Base-by-base conservation (phyloP, 441 rosid species). In the Pelargonium fulgidum region DNA sequence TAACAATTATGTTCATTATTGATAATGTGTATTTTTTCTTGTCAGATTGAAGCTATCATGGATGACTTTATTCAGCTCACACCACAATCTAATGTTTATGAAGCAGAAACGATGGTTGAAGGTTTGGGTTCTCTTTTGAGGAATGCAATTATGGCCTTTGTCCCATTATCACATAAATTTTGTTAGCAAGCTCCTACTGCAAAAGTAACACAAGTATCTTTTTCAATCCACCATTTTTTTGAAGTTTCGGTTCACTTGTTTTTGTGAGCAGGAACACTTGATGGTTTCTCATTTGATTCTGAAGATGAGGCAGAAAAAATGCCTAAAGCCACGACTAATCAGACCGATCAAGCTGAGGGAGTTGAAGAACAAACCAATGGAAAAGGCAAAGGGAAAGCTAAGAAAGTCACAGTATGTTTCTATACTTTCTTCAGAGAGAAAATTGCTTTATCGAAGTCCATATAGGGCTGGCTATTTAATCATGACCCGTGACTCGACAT, bases 41-140 rank as follows among this genome's bases (percentile, higher is more conserved):
- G 68, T 74, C 90, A 91, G 96, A 81, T 89, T 67, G 96, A 93
- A 80, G 96, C 96, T 69, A 89, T 93, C 72, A 89, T 89, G 93
- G 80, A 87, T 78, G 97, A 93, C 79, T 91, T 85, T 79, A 86
- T 93, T 77, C 95, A 88, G 83, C 85, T 91, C 72, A 88, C 81
- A 72, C 91, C 97, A 41, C 88, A 84, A 64, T 88, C 95, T 19
- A 90, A 91, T 78, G 95, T 89, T 75, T 83, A 79, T 11, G 95
- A 89, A 82, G 86, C 96, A 39, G 97, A 93, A 81, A 93, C 97
- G 61, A 90, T 93, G 97, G 86, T 91, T 76, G 99, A 93, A 89
- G 99, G 99, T 91, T 20, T 52, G 79, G 67, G 33, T 76, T 70
- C 68, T 72, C 66, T 67, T 66, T 41, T 59, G 2, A 20, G 26